Conservation (phyloP, 2,329 filamentous ascomycete genomes). For the Ascochyta pisi region DNA sequence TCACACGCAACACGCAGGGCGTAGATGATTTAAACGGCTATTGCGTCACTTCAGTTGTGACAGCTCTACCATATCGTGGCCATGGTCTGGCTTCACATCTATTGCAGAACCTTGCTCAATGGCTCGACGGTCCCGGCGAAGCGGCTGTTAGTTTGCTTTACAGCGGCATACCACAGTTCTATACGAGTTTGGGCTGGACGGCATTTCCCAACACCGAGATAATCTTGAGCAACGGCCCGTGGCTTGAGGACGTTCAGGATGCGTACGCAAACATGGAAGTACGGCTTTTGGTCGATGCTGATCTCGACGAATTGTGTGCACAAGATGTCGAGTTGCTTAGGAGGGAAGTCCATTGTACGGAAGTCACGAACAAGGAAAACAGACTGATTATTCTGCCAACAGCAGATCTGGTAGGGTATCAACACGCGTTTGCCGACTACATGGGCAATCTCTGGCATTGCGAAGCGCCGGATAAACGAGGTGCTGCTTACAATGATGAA, state of each 20-base stretch:
- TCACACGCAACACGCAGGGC: neutral
- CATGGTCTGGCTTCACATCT: constrained; percentile 12
- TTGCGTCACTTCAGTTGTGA: constrained; percentile 10
- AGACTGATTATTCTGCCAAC: neutral
- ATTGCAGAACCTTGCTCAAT: constrained; percentile 3
- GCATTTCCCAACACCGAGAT: neutral
- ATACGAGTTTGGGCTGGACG: constrained; percentile 1
- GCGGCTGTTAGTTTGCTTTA: constrained; percentile 9
- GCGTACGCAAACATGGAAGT: neutral
- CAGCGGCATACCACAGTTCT: constrained; percentile 5
- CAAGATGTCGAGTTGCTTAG: neutral
- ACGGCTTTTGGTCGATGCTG: neutral
- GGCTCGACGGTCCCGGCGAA: constrained; percentile 7
- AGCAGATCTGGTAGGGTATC: constrained; percentile 1
- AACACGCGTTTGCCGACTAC: constrained; percentile 11
- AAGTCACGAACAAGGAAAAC: neutral
- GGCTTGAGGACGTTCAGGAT: neutral
- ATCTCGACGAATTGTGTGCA: neutral
- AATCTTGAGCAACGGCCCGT: neutral
- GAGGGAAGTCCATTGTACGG: neutral
- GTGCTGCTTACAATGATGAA: neutral
- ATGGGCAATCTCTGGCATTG: constrained; percentile 1
- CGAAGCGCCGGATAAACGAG: neutral
- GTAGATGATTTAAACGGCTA: neutral
- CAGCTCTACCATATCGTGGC: constrained; percentile 1